Percentiles rank a stretch among this genome's conserved stretches.
phyloP scores from a whole-genome alignment of 1,284 basidiomycete species.

The Naganishia cerealis region DNA sequence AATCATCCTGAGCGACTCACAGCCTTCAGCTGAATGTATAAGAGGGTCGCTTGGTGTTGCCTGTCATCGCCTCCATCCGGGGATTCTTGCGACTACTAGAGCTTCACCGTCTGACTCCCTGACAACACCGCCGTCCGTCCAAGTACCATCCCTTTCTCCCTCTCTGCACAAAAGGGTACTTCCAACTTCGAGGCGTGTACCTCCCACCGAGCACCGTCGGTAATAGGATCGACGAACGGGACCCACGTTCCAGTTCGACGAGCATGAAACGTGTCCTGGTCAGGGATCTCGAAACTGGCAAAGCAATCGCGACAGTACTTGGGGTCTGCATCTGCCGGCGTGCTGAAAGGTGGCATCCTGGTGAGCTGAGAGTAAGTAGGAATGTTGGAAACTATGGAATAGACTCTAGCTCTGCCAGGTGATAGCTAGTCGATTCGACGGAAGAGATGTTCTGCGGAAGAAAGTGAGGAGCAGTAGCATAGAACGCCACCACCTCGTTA shows the following conservation, averaged over 20 bases:
- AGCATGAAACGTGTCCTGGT: slow-evolving; percentile 2
- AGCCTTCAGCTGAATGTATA: no score
- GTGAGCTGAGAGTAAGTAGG: background rate
- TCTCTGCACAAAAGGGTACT: slow-evolving; percentile 3
- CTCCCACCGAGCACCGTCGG: background rate
- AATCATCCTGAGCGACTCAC: no score
- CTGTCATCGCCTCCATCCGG: no score
- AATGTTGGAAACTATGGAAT: background rate
- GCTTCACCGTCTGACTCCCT: background rate
- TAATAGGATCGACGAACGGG: background rate
- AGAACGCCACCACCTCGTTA: background rate
- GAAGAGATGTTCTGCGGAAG: no score
- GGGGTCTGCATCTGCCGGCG: background rate
- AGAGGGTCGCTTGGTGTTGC: no score
- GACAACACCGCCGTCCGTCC: background rate
- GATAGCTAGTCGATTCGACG: no score
- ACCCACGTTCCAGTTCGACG: slow-evolving; percentile 2
- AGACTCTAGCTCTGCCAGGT: no score
- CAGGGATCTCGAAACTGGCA: slow-evolving; percentile 8
- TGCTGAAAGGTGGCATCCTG: background rate
- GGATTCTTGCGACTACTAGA: background rate
- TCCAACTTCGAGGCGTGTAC: slow-evolving; percentile 4
- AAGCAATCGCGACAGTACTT: slow-evolving; percentile 19
- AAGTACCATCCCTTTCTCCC: background rate
- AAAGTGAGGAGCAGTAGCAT: no score